Conservation (phyloP, 805 yeast species). For the Ogataea methylovora region DNA sequence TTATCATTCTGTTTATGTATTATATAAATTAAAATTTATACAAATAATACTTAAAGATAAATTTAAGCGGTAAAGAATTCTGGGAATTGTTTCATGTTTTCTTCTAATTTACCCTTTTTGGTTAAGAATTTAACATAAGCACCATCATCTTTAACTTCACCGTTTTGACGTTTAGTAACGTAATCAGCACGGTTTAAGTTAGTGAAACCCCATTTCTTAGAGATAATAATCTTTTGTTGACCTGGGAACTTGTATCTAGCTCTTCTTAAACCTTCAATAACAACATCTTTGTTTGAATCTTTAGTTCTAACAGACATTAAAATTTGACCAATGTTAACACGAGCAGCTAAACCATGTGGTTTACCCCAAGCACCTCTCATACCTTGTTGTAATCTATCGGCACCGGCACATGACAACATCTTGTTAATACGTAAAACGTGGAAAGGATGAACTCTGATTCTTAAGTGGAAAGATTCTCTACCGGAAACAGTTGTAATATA, state of each 20-base stretch:
- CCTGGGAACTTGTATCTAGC: conserved; percentile 99
- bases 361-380: conserved; percentile 99
- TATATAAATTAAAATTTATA: too few relatives aligned
- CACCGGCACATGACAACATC: conserved; percentile 99
- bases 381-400: conserved; percentile 99
- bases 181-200: conserved; percentile 96
- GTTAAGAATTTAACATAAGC: conserved; percentile 98
- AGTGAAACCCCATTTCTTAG: conserved; percentile 99
- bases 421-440: conserved; percentile 99
- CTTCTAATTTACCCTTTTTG: conserved; percentile 91
- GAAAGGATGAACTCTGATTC: conserved; percentile 99
- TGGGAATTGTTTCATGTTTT: conserved; percentile 92
- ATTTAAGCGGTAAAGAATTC: conserved; percentile 50
- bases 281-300: conserved; percentile 96
- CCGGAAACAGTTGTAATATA: conserved; percentile 97
- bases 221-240: conserved; percentile 98
- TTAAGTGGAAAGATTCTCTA: conserved; percentile 99
- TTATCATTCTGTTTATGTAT: too few relatives aligned
- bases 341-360: conserved; percentile 99
- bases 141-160: conserved; percentile 99
- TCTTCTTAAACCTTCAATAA: conserved; percentile 99
- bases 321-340: conserved; percentile 98
- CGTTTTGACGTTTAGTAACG: conserved; percentile 88
- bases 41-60: background rate
- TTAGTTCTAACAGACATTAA: conserved; percentile 97